Percentiles rank a stretch among this genome's conserved stretches.
Conservation (phyloP, 768 basidiomycete species). For the Tephrocybe rancida region DNA sequence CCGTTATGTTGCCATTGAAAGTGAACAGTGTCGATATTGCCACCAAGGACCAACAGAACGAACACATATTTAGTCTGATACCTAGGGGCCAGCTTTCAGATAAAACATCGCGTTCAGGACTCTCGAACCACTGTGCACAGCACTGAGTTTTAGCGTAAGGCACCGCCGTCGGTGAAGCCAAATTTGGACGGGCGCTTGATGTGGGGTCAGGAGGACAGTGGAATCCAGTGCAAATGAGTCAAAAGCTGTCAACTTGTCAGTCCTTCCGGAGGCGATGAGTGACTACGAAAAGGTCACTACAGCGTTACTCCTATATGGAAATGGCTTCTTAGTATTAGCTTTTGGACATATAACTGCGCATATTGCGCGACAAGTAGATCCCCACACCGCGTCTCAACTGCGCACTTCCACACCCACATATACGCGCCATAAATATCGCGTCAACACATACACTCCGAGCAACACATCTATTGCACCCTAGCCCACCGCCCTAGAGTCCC, state of each 20-base stretch:
- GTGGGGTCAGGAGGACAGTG: slow-evolving; percentile 8
- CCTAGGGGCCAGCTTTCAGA: no score
- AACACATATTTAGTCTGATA: no score
- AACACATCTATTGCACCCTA: background rate
- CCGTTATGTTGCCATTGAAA: no score
- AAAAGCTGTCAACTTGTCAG: slow-evolving; percentile 11
- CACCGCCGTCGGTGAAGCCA: slow-evolving; percentile 4
- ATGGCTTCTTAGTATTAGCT: background rate
- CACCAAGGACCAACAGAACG: no score
- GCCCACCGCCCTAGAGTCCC: background rate
- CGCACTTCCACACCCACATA: slow-evolving; percentile 1
- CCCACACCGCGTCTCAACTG: background rate
- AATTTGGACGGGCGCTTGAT: slow-evolving; percentile 7
- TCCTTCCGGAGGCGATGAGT: slow-evolving; percentile 16
- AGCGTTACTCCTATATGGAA: slow-evolving; percentile 11
- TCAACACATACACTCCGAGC: background rate
- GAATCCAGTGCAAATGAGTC: slow-evolving; percentile 16
- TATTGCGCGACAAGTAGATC: background rate
- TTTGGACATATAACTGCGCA: slow-evolving; percentile 9
- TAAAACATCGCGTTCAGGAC: background rate
- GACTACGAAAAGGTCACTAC: slow-evolving; percentile 12
- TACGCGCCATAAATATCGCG: background rate
- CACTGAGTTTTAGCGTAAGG: background rate
- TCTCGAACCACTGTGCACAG: background rate
- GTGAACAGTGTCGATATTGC: no score